Evolutionary conservation across 768 basidiomycete genomes (phyloP), one percentile per base, ranked within the genome.

Genomic region (Agaricus sinodeliciosus): DNA sequence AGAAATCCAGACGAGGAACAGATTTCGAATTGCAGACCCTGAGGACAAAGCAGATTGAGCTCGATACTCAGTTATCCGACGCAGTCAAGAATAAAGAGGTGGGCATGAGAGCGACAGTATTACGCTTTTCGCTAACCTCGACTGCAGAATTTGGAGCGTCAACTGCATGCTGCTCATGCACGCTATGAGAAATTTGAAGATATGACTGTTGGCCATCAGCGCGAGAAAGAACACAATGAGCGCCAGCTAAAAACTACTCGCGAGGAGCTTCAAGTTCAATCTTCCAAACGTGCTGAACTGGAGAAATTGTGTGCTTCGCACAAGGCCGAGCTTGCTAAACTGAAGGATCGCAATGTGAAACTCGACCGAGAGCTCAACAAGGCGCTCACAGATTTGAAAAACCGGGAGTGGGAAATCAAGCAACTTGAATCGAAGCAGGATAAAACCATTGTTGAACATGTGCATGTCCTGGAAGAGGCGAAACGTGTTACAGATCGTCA

Each of bases 381-480:
- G 62, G 81, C 85, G 9, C 72, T 88, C n/a, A 76, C 78, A 7
- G 90, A 94, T 55, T 72, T 95, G 44, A 86, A 90, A 63, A 76
- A 75, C 40, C 82, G 86, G 44, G 90, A 96, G 60, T 87, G 85
- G 80, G 90, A 94, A 52, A 79, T 91, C 57, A 89, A 84, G 58
- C 87, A 94, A 58, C 70, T 97, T 8, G 84, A 88, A 48, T 86
- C 89, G 2, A 83, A 79, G 63, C 88, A 96, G 63, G 92, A 97
- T 73, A 97, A 94, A 72, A 96, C 90, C n/a, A 94, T 96, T 55
- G 94, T 98, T 41, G 94, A 98, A 67, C 95, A 98, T 62, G 91
- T 96, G 22, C 86, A 98, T 64, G 95, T 97, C 26, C 77, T 95
- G 9, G 94, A 97, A 65, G 90, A 94, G 64, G 95, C 95, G 13